phyloP scores from a whole-genome alignment of 768 basidiomycete species.

The Lactifluus hygrophoroides region DNA sequence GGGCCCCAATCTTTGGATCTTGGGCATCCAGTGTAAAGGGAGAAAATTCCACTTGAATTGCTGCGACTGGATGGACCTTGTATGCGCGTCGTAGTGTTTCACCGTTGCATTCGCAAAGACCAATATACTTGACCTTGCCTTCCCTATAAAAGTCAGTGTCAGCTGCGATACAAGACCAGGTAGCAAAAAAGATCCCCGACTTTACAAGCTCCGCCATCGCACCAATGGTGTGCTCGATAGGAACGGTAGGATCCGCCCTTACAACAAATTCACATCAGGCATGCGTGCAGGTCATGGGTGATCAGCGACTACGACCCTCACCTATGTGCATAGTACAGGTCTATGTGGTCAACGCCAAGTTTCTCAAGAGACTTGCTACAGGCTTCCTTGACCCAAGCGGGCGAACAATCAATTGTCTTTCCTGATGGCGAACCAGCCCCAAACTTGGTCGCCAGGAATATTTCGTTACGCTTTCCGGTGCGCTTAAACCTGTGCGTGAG shows the following conservation, averaged over 20 bases:
- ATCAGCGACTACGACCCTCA: constrained; percentile 1
- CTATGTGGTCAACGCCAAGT: constrained; percentile 27
- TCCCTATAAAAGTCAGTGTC: constrained; percentile 16
- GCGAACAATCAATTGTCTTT: constrained; percentile 22
- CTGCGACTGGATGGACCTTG: constrained; percentile 31
- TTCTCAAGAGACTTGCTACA: constrained; percentile 24
- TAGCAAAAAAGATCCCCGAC: constrained; percentile 29
- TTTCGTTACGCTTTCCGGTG: constrained; percentile 44
- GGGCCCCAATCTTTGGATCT: constrained; percentile 26
- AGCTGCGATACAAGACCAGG: constrained; percentile 13
- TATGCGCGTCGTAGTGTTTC: constrained; percentile 31
- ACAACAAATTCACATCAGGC: background rate
- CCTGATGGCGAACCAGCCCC: constrained; percentile 19
- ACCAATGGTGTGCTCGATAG: constrained; percentile 16
- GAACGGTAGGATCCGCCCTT: constrained; percentile 13
- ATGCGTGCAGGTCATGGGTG: background rate
- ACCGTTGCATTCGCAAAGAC: constrained; percentile 30
- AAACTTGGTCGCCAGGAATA: constrained; percentile 38
- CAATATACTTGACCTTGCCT: constrained; percentile 31
- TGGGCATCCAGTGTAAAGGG: constrained; percentile 32
- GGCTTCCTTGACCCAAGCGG: constrained; percentile 24
- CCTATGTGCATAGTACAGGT: constrained; percentile 30
- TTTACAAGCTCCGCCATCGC: constrained; percentile 23
- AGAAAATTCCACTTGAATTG: constrained; percentile 33
- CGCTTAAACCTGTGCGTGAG: constrained; percentile 38